phyloP scores from a whole-genome alignment of 768 basidiomycete species.

The Glaciozyma antarctica region DNA sequence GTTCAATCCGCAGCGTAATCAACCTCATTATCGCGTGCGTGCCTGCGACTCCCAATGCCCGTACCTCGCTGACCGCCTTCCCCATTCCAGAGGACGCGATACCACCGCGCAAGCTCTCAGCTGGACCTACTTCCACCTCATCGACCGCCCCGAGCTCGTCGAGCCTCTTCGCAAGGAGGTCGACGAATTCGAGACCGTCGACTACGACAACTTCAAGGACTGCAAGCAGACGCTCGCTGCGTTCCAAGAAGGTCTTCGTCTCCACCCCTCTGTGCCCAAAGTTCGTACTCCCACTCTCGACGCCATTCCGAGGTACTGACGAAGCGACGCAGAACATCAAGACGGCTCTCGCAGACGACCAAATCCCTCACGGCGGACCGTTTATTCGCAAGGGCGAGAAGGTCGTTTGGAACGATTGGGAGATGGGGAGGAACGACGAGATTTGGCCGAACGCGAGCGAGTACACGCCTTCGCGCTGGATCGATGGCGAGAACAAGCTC shows the following conservation, averaged over 20 bases:
- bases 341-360: conserved; percentile 5
- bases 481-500: conserved; percentile 9
- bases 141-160: not conserved
- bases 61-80: not conserved
- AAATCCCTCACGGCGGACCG: conserved; percentile 14
- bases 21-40: not conserved
- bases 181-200: not conserved
- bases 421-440: not conserved
- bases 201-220: conserved; percentile 12
- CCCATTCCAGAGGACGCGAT: conserved; percentile 13
- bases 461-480: conserved; percentile 9
- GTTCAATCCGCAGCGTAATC: not conserved
- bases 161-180: not conserved
- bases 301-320: not conserved
- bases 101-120: conserved; percentile 8
- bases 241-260: conserved; percentile 13
- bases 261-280: conserved; percentile 10
- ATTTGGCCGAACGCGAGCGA: conserved; percentile 8
- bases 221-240: not conserved
- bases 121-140: conserved; percentile 13
- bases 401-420: conserved; percentile 12
- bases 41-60: not conserved
- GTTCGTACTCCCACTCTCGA: not conserved
- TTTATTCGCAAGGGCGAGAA: conserved; percentile 10
- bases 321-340: conserved; percentile 5